Conservation (phyloP, 345 rosid genomes). For the Pelargonium nanum region DNA sequence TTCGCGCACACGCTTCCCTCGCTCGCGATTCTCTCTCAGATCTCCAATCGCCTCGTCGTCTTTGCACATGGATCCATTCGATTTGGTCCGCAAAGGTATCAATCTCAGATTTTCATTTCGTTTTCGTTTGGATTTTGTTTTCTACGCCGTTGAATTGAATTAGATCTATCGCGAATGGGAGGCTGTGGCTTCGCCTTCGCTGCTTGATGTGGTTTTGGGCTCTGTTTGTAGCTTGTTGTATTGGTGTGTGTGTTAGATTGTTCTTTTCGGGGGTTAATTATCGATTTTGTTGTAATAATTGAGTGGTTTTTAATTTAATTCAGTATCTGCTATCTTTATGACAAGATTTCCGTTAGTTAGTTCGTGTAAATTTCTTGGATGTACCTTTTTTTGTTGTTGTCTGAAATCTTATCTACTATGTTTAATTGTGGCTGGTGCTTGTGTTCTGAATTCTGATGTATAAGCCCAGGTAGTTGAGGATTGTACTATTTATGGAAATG, state of each 20-base stretch:
- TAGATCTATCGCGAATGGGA: slow-evolving; percentile 12
- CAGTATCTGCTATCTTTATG: too few relatives aligned
- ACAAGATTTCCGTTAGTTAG: background rate
- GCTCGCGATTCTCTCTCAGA: background rate
- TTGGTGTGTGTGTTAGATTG: background rate
- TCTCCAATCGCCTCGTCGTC: slow-evolving; percentile 12
- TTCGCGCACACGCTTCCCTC: background rate
- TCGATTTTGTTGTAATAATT: too few relatives aligned
- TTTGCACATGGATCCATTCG: slow-evolving; percentile 53
- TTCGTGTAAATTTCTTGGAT: too few relatives aligned
- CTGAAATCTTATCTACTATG: background rate
- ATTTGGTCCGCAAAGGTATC: slow-evolving; percentile 62
- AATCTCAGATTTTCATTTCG: background rate
- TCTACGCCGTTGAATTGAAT: slow-evolving; percentile 8
- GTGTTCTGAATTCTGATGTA: background rate
- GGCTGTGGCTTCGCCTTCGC: background rate
- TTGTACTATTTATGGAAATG: background rate
- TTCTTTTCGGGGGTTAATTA: background rate
- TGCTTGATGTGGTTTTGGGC: background rate
- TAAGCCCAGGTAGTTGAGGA: background rate
- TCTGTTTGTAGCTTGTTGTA: background rate
- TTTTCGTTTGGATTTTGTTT: background rate
- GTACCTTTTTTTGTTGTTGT: background rate
- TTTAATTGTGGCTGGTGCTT: background rate
- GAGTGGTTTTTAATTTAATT: background rate